phyloP scores from a whole-genome alignment of 352 stramenopile genomes.

The Pythium dissimile region DNA sequence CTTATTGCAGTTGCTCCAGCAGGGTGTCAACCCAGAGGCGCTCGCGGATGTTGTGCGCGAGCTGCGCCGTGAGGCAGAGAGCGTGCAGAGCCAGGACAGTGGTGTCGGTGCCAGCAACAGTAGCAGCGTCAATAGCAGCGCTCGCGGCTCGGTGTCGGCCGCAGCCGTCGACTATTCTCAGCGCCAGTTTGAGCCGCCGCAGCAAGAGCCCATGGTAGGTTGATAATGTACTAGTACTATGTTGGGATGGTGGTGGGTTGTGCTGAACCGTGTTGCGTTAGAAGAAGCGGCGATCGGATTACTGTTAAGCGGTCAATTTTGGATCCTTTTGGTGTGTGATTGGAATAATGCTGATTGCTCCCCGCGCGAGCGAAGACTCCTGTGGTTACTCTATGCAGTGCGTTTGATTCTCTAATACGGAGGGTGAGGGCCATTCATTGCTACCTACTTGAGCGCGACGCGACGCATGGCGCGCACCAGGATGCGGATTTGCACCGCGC shows the following conservation, averaged over 20 bases:
- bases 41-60: constrained; percentile 89
- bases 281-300: constrained; percentile 29
- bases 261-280: constrained; percentile 10
- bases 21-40: constrained; percentile 88
- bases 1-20: constrained; percentile 85
- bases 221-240: neutral
- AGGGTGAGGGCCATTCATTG: no score
- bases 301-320: constrained; percentile 4
- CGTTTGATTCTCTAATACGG: neutral
- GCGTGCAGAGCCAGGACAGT: neutral
- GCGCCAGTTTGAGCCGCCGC: constrained; percentile 18
- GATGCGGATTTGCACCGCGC: constrained; percentile 43
- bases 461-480: constrained; percentile 57
- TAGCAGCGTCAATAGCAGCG: constrained; percentile 8
- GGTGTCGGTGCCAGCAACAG: no score
- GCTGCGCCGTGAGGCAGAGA: constrained; percentile 66
- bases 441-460: constrained; percentile 34
- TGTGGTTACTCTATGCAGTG: neutral
- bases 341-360: neutral
- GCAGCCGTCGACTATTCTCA: neutral
- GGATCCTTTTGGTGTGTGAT: neutral
- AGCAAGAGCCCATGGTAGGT: constrained; percentile 24
- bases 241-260: neutral
- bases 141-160: neutral
- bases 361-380: neutral